A percentile compares a stretch with the other conserved stretches of the same genome.
Conservation (phyloP, 2,329 filamentous ascomycete genomes). For the Eutypa lata region DNA sequence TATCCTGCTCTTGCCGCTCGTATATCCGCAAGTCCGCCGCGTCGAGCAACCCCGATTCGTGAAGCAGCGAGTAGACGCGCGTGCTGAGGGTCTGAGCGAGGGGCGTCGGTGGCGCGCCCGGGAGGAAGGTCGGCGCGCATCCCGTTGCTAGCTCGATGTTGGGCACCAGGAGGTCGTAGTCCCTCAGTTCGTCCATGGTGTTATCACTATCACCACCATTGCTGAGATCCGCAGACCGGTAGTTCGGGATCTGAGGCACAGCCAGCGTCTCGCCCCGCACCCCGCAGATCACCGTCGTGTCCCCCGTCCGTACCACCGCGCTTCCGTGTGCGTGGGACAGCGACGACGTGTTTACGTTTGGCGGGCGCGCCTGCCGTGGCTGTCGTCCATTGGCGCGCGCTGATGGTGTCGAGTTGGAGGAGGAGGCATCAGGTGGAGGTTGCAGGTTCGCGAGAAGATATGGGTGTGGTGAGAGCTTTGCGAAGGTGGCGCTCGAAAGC, state of each 20-base stretch:
- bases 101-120: constrained; percentile 75
- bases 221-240: constrained; percentile 44
- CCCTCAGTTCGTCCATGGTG: constrained; percentile 46
- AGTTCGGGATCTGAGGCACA: constrained; percentile 70
- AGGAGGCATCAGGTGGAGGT: constrained; percentile 30
- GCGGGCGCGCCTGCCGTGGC: constrained; percentile 64
- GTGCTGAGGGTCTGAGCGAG: constrained; percentile 84
- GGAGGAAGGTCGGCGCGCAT: constrained; percentile 79
- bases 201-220: constrained; percentile 26
- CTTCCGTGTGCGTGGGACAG: constrained; percentile 88
- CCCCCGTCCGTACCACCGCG: constrained; percentile 80
- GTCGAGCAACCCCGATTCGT: constrained; percentile 65
- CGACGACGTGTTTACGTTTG: constrained; percentile 78
- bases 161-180: constrained; percentile 77
- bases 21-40: constrained; percentile 70
- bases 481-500: constrained; percentile 67
- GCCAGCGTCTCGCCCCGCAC: constrained; percentile 82
- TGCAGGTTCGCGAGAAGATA: constrained; percentile 88
- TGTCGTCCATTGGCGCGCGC: constrained; percentile 76
- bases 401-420: constrained; percentile 28
- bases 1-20: constrained; percentile 21
- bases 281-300: constrained; percentile 93
- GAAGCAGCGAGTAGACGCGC: constrained; percentile 71
- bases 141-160: constrained; percentile 93
- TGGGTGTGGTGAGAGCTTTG: constrained; percentile 82